Conservation (phyloP, 305 asterid genomes). For the Withania somnifera region DNA sequence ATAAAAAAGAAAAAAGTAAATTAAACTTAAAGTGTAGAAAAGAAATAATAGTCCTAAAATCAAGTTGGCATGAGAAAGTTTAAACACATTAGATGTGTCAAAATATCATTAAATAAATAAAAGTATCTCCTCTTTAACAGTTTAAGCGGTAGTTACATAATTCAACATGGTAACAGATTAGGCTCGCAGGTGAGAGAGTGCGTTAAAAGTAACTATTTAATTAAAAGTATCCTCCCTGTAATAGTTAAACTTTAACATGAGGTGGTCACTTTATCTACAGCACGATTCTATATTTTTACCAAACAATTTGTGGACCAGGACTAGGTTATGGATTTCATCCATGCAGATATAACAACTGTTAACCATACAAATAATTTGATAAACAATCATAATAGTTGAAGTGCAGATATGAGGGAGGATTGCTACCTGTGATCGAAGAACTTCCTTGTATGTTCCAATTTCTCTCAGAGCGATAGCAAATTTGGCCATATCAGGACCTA, state of each 20-base stretch:
- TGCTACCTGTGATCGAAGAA: constrained; percentile 41
- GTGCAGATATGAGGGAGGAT: background rate
- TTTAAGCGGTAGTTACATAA: background rate
- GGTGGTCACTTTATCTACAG: background rate
- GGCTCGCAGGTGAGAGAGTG: background rate
- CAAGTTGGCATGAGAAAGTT: background rate
- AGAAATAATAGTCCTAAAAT: background rate
- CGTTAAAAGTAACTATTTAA: background rate
- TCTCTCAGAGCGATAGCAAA: constrained; percentile 79
- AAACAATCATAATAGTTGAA: background rate
- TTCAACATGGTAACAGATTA: background rate
- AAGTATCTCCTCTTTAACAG: background rate
- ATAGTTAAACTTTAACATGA: background rate
- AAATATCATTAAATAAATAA: background rate
- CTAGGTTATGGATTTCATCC: constrained; percentile 1
- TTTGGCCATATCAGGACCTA: constrained; percentile 89
- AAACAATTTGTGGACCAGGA: background rate
- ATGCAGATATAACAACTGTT: background rate
- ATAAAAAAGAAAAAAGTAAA: background rate
- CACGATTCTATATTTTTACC: background rate
- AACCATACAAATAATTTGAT: background rate
- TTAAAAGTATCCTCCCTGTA: background rate
- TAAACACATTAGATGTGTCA: background rate
- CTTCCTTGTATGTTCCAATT: constrained; percentile 78
- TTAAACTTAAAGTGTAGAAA: background rate